phyloP scores from a whole-genome alignment of 768 basidiomycete species.

The Pluteus cervinus region DNA sequence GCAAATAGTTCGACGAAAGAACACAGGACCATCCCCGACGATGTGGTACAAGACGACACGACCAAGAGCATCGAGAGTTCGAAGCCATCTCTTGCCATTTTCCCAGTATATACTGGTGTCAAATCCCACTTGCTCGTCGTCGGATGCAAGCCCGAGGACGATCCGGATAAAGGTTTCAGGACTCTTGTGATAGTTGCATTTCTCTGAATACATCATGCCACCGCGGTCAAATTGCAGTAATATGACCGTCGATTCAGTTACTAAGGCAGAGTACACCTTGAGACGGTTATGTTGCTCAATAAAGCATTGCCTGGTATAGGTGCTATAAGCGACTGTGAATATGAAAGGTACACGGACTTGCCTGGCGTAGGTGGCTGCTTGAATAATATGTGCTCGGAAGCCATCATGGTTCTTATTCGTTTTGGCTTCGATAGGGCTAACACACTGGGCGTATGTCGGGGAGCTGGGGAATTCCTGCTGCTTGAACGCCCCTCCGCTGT shows the following conservation, averaged over 20 bases:
- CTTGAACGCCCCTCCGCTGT: too few relatives aligned
- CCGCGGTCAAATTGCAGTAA: constrained; percentile 16
- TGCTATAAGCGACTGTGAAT: too few relatives aligned
- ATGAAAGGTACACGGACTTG: too few relatives aligned
- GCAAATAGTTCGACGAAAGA: constrained; percentile 10
- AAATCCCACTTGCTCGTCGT: constrained; percentile 13
- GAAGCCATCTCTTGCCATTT: constrained; percentile 4
- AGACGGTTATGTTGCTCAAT: constrained; percentile 14
- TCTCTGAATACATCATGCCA: constrained; percentile 8
- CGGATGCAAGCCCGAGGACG: constrained; percentile 13
- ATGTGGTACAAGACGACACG: neutral
- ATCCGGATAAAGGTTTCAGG: constrained; percentile 13
- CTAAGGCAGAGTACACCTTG: constrained; percentile 13
- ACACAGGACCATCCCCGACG: constrained; percentile 3
- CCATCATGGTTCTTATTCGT: too few relatives aligned
- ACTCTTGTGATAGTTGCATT: constrained; percentile 12
- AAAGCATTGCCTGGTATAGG: constrained; percentile 15
- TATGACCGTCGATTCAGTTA: constrained; percentile 8
- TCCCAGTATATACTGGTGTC: constrained; percentile 17
- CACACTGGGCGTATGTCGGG: too few relatives aligned
- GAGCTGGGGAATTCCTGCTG: too few relatives aligned
- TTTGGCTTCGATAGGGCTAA: too few relatives aligned
- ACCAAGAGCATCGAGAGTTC: neutral
- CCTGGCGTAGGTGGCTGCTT: too few relatives aligned
- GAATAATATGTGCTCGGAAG: too few relatives aligned